Conservation (phyloP, 805 yeast species). For the Candida oleophila region DNA sequence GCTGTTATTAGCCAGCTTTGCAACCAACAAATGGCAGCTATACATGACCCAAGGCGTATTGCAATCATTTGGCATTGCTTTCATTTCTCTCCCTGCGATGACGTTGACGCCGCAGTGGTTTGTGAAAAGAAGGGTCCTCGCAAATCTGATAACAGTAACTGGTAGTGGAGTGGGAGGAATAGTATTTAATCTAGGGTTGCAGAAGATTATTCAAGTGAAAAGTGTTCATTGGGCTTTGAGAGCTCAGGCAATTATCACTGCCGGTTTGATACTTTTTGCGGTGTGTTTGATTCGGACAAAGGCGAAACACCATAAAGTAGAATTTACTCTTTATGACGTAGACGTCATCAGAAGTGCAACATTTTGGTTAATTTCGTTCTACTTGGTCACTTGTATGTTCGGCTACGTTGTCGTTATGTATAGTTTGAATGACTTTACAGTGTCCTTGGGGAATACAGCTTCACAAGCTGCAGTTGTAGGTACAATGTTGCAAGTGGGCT, state of each 20-base stretch:
- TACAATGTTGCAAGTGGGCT: conserved; percentile 61
- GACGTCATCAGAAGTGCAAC: conserved; percentile 39
- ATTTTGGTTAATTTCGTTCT: conserved; percentile 39
- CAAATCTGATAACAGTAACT: conserved; percentile 45
- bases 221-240: conserved; percentile 51
- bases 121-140: conserved; percentile 57
- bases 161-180: conserved; percentile 58
- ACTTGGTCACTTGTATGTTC: conserved; percentile 48
- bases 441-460: conserved; percentile 55
- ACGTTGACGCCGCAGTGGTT: conserved; percentile 72
- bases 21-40: conserved; percentile 62
- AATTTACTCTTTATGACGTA: conserved; percentile 38
- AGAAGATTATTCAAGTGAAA: conserved; percentile 35
- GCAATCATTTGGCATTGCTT: conserved; percentile 57
- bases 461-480: conserved; percentile 57
- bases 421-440: conserved; percentile 58
- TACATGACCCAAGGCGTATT: conserved; percentile 68
- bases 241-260: conserved; percentile 43
- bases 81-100: conserved; percentile 57
- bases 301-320: conserved; percentile 17
- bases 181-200: conserved; percentile 48
- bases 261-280: conserved; percentile 24
- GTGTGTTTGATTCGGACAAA: conserved; percentile 16
- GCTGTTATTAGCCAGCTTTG: conserved; percentile 57
- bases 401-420: conserved; percentile 63